Percentiles rank a stretch among this genome's conserved stretches.
These are phyloP conservation scores for Magnusiomyces clavatus DNA, from an alignment of 1,139 yeast genomes.

Conservation along the genomic window DNA sequence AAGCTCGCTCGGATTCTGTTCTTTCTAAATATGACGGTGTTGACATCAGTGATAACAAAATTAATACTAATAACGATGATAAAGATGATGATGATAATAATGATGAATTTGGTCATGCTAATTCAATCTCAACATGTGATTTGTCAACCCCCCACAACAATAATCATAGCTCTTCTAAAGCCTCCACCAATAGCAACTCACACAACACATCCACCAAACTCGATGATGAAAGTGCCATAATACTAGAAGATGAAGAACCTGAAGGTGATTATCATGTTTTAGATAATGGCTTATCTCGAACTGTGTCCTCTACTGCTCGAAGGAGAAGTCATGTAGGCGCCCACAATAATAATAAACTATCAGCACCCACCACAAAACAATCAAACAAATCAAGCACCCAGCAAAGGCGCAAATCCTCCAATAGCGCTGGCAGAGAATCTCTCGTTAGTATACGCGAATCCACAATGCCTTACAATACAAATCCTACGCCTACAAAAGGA, in stretches of 20 bases:
- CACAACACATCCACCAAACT: no score
- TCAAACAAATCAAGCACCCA: neutral
- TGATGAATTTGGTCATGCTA: constrained; percentile 7
- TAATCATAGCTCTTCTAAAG: constrained; percentile 1
- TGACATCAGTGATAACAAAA: neutral
- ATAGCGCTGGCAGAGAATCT: neutral
- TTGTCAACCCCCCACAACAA: constrained; percentile 3
- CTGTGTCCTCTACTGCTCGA: neutral
- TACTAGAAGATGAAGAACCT: no score
- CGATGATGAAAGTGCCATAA: no score
- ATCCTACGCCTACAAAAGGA: no score
- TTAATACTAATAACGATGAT: constrained; percentile 1
- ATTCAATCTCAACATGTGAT: neutral
- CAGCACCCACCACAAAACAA: neutral
- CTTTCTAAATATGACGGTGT: neutral
- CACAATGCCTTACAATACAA: neutral
- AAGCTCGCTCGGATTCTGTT: neutral
- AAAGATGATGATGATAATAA: constrained; percentile 6
- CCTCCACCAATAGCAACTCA: neutral
- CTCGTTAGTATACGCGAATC: neutral
- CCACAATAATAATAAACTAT: neutral
- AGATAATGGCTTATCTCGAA: no score
- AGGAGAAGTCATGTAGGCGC: neutral
- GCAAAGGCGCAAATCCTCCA: neutral
- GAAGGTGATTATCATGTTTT: no score